Evolutionary conservation across 2,329 filamentous ascomycete species (phyloP), one percentile per base, ranked within the genome.

Genomic region (Mycosphaerella sp.): DNA sequence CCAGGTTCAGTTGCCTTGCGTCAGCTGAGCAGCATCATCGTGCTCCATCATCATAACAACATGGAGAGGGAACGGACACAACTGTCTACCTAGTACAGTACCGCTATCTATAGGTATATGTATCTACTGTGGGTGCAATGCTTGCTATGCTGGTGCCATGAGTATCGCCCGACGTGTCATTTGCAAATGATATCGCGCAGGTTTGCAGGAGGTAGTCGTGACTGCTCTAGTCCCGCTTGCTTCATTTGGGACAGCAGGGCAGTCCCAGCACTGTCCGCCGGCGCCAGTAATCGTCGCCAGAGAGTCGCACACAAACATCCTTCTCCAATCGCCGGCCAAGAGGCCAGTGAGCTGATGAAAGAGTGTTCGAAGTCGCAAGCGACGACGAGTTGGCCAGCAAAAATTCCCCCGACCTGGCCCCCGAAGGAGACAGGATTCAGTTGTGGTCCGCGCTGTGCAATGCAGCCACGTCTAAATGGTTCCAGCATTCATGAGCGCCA

Each of bases 371-470:
- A 39, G 36, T 39, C 36, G 11, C 14, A 10, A 39, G 40, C 17
- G n/a, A 23, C 11, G 40, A 5, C 40, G 36, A 42, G 40, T 9
- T 42, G 14, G 40, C 34, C 34, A 42, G 40, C 40, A 23, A 42
- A 23, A 42, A 42, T 23, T 42, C 34, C 42, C 10, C 42, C 42
- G 42, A 44, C 45, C 40, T 26, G 40, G 51, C 51, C 51, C 51
- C 51, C 51, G 51, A 53, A 53, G 51, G 51, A 53, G 51, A 53
- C 40, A 29, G 40, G 45, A 43, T 47, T 17, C 51, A 48, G 44
- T 47, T 23, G 14, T 34, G 38, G 43, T 6, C 51, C 51, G 45
- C 51, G 51, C 51, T 48, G 51, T 53, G 51, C 51, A 53, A 53
- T 53, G 51, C 45, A 53, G 51, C 43, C 38, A 36, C 17, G 17